Base-by-base conservation (phyloP, 2,329 filamentous ascomycete genomes). In the Pseudogymnoascus sp. region DNA sequence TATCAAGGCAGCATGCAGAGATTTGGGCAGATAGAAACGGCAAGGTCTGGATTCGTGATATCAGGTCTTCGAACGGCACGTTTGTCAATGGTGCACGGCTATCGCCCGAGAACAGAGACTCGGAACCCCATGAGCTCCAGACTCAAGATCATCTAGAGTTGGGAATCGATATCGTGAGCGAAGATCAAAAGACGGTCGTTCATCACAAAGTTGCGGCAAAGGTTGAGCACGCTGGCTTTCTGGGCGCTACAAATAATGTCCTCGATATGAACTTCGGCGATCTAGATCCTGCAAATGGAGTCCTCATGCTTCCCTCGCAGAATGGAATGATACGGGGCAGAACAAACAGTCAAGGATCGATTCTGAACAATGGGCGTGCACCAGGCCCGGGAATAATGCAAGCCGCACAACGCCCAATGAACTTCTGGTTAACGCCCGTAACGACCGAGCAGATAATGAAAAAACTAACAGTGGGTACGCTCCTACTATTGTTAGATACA, bases 161-260 rank as follows among this genome's bases (percentile, higher is more conserved):
- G 37, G 94, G 94, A 63, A 99, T 99, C 70, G 94, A 99, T 73
- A 99, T 99, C 72, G 93, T 99, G 61, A 96, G 91, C 75, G 94
- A 99, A 75, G 94, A 99, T 73, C 93, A 97, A 74, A 97, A 96
- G 77, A 97, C 92, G 0, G 92, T 99, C 28, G 92, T 99, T 12
- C 94, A 99, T 73, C 94, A 97, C 78, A 99, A 99, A 73, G 94
- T 99, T 59, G 92, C 93, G 18, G 92, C 94, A 63, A 95, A 95
- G 73, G 92, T 99, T 63, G 94, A 99, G 74, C 91, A 97, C 77
- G 92, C 94, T 40, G 94, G 94, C 5, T 88, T 93, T 67, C 84
- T 92, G 66, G 87, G 83, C 50, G 83, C 87, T 10, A 84, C 86
- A 7, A 90, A 84, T 69, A 95, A 90, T 71, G 84, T 92, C 56